Percentiles rank a stretch among this genome's conserved stretches.
Evolutionary conservation across 495 filamentous ascomycete species (phyloP).

Genomic region (Lasiosphaeriaceae sp.): DNA sequence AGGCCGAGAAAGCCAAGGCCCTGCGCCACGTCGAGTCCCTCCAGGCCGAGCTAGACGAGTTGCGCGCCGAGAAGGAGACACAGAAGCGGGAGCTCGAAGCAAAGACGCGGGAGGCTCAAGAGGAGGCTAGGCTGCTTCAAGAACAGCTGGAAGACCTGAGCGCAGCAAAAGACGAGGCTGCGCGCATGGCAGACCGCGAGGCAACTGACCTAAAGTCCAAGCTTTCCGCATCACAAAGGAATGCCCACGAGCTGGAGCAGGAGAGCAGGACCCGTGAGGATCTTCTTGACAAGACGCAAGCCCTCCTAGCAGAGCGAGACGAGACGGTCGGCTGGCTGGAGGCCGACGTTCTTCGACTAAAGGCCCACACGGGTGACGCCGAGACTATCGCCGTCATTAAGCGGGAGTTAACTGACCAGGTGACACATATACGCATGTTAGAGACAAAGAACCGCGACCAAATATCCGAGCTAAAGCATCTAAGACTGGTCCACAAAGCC

Average conservation of each 20-base stretch:
- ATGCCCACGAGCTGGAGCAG: constrained; percentile 65
- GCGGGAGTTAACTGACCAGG: constrained; percentile 80
- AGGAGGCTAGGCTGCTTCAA: constrained; percentile 64
- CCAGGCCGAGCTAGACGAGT: constrained; percentile 65
- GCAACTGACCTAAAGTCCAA: constrained; percentile 67
- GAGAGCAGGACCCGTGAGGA: constrained; percentile 64
- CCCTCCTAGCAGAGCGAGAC: constrained; percentile 64
- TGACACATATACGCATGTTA: constrained; percentile 78
- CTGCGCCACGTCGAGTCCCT: constrained; percentile 68
- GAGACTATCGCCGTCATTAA: constrained; percentile 79
- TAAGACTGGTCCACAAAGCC: constrained; percentile 73
- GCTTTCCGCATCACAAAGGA: constrained; percentile 61
- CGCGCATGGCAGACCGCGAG: constrained; percentile 66
- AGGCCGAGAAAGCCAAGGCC: constrained; percentile 64
- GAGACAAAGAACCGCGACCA: constrained; percentile 80
- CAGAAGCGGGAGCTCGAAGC: constrained; percentile 64
- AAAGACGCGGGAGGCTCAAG: constrained; percentile 64
- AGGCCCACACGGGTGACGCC: constrained; percentile 77
- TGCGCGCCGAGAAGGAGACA: constrained; percentile 47
- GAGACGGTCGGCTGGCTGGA: constrained; percentile 67
- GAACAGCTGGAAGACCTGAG: constrained; percentile 77
- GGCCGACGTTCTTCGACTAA: constrained; percentile 74
- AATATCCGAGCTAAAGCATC: constrained; percentile 69
- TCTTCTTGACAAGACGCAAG: constrained; percentile 61
- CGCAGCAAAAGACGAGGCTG: constrained; percentile 64